Base-by-base conservation (phyloP, 2,329 filamentous ascomycete genomes). In the Penicillium palitans region DNA sequence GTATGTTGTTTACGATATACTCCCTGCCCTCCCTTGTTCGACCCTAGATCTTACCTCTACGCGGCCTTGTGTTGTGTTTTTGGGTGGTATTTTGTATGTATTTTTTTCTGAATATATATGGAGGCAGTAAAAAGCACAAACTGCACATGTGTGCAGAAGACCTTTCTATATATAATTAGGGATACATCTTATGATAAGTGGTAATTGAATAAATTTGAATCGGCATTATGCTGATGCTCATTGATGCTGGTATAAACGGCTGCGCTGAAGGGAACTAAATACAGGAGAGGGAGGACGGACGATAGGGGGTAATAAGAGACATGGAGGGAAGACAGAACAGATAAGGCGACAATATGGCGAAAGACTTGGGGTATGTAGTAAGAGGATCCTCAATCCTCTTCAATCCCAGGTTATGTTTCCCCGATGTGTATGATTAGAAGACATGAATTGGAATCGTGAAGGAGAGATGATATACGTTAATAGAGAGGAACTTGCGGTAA, bases 201-300 rank as follows among this genome's bases (percentile, higher is more conserved):
- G 35, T 24, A 41, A 48, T 45, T 51, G 21, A 37, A 55, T 61
- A 39, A 24, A 48, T 19, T 58, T 55, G 24, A 63, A 66, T 60
- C 61, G 55, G 63, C 61, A 67, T 68, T 63, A 66, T 56, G 61
- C 60, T 65, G 58, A 67, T 67, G 65, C 65, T 66, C 63, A 67
- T 62, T 60, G 59, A 66, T 68, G 65, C 66, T 63, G 66, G 65
- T 60, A 67, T 61, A 68, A 68, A 68, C 66, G 66, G 65, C 60
- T 61, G 65, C 65, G 66, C 63, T 68, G 63, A 67, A 66, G 58
- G 52, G 63, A 59, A 63, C 63, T 68, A 68, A 49, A 63, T 68
- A 68, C 65, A 68, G 42, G 50, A 55, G 52, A 45, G 21, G 37
- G 37, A 57, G 59, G 56, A 45, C 48, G 59, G 55, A 46, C 51